phyloP scores from a whole-genome alignment of 345 rosid species.

The Eucalyptus rudis region DNA sequence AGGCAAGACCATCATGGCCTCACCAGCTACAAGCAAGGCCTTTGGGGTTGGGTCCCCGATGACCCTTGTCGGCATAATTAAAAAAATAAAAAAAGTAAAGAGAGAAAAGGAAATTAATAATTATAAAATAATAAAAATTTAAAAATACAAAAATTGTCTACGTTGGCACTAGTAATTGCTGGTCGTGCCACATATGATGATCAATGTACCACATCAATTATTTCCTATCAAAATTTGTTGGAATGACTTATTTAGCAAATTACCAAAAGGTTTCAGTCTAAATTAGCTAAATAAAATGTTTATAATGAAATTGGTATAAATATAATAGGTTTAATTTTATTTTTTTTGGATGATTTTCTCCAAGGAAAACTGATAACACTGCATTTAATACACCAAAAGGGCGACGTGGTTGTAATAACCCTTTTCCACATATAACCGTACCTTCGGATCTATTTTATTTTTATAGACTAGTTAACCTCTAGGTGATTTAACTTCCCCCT shows the following conservation, averaged over 20 bases:
- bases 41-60: too few relatives aligned
- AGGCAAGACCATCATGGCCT: not conserved
- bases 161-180: fast-evolving
- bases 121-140: too few relatives aligned
- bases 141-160: too few relatives aligned
- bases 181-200: fast-evolving
- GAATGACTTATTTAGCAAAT: too few relatives aligned
- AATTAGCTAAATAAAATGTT: not conserved
- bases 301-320: too few relatives aligned
- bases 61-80: not conserved
- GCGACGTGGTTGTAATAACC: not conserved
- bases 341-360: too few relatives aligned
- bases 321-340: too few relatives aligned
- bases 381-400: not conserved
- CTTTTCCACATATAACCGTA: not conserved
- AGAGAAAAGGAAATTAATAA: too few relatives aligned
- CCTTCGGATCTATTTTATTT: not conserved
- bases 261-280: not conserved
- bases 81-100: not conserved
- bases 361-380: not conserved
- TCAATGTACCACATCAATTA: fast-evolving
- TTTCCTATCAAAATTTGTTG: not conserved
- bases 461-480: not conserved
- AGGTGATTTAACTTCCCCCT: not conserved
- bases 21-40: too few relatives aligned